Percentiles rank a stretch among this genome's conserved stretches.
phyloP scores from a whole-genome alignment of 495 filamentous ascomycete species.

The Penicillium paradoxum region DNA sequence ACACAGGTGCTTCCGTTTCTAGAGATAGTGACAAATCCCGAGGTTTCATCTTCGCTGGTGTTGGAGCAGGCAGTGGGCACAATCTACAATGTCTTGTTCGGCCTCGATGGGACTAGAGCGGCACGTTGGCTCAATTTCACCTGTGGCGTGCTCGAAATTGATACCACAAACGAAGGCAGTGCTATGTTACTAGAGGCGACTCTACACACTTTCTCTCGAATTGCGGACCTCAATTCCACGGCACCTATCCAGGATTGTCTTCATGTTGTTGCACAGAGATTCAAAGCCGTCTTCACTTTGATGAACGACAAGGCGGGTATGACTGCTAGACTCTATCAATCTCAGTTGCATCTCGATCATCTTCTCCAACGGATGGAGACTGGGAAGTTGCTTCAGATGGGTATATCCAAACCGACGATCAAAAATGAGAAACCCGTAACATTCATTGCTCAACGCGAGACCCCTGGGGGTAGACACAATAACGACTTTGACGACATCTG shows the following conservation, averaged over 20 bases:
- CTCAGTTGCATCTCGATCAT: neutral
- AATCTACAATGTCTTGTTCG: slow-evolving; percentile 55
- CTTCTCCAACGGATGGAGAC: slow-evolving; percentile 8
- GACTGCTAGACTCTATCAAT: neutral
- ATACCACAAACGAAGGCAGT: slow-evolving; percentile 1
- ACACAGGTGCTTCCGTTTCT: slow-evolving; percentile 48
- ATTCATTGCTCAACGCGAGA: slow-evolving; percentile 1
- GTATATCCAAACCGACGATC: neutral
- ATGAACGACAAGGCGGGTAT: neutral
- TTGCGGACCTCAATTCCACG: slow-evolving; percentile 16
- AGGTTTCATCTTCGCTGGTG: slow-evolving; percentile 49
- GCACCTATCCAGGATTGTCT: slow-evolving; percentile 11
- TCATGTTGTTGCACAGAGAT: slow-evolving; percentile 4
- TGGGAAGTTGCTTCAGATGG: neutral
- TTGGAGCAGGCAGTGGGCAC: slow-evolving; percentile 51
- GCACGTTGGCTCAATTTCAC: slow-evolving; percentile 37
- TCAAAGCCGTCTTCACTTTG: neutral
- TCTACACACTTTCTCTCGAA: slow-evolving; percentile 11
- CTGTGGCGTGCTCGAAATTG: slow-evolving; percentile 5
- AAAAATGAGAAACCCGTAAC: neutral
- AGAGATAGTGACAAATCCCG: slow-evolving; percentile 44
- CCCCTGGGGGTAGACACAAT: slow-evolving; percentile 47
- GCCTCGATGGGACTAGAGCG: slow-evolving; percentile 42
- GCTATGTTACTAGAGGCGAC: slow-evolving; percentile 6
- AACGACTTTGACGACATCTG: slow-evolving; percentile 59